Conservation (phyloP, 495 filamentous ascomycete genomes). For the Podospora tetraspora region DNA sequence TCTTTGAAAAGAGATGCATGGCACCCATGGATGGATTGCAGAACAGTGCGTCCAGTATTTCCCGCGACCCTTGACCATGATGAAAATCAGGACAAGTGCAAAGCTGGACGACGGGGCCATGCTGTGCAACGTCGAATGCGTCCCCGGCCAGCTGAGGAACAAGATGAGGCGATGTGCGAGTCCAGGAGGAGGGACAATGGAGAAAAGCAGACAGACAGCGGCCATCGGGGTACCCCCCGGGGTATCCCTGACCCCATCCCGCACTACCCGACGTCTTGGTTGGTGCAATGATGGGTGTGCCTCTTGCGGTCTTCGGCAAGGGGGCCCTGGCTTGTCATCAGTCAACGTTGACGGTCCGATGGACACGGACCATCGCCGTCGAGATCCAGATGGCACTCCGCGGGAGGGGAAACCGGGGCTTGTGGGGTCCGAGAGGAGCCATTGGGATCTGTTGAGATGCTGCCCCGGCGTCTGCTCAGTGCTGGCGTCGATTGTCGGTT, state of each 20-base stretch:
- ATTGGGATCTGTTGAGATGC: neutral
- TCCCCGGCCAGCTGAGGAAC: neutral
- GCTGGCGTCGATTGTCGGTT: neutral
- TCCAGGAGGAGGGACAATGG: neutral
- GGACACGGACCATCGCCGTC: neutral
- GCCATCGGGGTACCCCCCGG: neutral
- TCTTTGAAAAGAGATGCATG: neutral
- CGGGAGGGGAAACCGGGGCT: neutral
- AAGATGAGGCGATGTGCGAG: neutral
- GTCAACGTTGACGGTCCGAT: neutral
- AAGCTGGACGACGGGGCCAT: constrained; percentile 1
- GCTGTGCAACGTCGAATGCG: neutral
- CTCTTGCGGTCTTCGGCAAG: neutral
- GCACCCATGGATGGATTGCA: neutral
- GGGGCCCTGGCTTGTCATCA: neutral
- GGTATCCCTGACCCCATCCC: neutral
- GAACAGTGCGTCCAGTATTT: neutral
- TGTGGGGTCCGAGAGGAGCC: neutral
- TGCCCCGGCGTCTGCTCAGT: neutral
- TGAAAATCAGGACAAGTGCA: neutral
- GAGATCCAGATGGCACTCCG: neutral
- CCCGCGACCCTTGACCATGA: neutral
- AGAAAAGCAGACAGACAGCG: neutral
- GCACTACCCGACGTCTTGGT: neutral
- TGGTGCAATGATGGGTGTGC: neutral